phyloP scores from a whole-genome alignment of 1,139 yeast genomes.

The Sugiyamaella grinbergsii region DNA sequence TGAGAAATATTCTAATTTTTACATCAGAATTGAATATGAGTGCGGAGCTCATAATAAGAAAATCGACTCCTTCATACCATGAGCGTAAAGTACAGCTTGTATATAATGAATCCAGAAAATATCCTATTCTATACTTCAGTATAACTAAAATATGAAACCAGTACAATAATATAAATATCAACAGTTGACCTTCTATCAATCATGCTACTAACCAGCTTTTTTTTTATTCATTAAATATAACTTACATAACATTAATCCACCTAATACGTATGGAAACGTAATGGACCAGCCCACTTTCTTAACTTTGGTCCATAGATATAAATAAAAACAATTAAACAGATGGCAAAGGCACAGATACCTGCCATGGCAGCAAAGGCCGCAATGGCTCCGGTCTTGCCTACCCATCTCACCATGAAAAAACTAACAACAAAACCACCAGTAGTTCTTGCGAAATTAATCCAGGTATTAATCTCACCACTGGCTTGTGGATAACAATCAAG shows the following conservation, averaged over 20 bases:
- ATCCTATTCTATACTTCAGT: no score
- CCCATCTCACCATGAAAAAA: conserved; percentile 23
- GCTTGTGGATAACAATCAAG: conserved; percentile 22
- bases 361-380: conserved; percentile 21
- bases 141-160: no score
- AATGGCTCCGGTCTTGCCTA: conserved; percentile 17
- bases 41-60: no score
- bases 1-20: no score
- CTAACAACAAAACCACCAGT: conserved; percentile 23
- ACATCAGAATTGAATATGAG: no score
- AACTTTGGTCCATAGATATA: conserved; percentile 14
- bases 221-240: background rate
- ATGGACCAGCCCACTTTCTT: conserved; percentile 20
- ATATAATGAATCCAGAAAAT: no score
- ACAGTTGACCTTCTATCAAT: no score
- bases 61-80: no score
- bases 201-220: no score
- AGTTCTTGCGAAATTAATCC: conserved; percentile 23
- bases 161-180: no score
- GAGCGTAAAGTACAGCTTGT: no score
- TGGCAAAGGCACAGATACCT: conserved; percentile 15
- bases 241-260: background rate
- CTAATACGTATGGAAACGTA: conserved; percentile 17
- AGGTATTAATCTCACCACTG: conserved; percentile 20
- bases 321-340: conserved; percentile 11